Conservation (phyloP, 1,139 yeast species). For the Hansenula anomala region DNA sequence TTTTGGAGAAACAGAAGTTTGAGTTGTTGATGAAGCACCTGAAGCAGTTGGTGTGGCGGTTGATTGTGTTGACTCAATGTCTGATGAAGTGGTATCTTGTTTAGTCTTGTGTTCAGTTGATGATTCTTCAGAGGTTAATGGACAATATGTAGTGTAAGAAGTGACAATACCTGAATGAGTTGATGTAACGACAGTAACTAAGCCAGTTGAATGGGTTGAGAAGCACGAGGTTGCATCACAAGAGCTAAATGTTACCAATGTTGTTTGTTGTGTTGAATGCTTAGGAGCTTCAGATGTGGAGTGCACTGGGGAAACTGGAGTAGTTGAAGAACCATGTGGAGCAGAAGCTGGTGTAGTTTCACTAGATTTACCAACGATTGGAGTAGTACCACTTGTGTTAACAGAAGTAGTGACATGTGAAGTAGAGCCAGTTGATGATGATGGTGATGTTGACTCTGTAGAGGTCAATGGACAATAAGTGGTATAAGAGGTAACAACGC, state of each 20-base stretch:
- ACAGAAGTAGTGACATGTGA: not conserved
- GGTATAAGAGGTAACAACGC: constrained; percentile 24
- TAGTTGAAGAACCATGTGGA: not conserved
- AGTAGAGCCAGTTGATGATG: not conserved
- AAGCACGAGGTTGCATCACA: constrained; percentile 22
- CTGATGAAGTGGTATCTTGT: not conserved
- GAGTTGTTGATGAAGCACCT: not conserved
- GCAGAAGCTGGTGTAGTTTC: constrained; percentile 1
- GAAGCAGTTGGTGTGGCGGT: not conserved
- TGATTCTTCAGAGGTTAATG: constrained; percentile 11
- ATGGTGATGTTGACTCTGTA: constrained; percentile 12
- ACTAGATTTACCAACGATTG: not conserved
- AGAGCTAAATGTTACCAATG: constrained; percentile 6
- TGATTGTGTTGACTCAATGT: not conserved
- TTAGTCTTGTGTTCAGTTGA: constrained; percentile 1
- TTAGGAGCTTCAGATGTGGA: not conserved
- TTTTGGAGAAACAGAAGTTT: not conserved
- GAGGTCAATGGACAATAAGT: constrained; percentile 25
- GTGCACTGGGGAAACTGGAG: not conserved
- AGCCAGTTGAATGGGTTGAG: constrained; percentile 1
- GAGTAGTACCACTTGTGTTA: not conserved
- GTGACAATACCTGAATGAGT: constrained; percentile 22
- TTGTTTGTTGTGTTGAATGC: not conserved
- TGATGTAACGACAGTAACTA: constrained; percentile 9
- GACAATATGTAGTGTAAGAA: constrained; percentile 28